Evolutionary conservation across 768 basidiomycete genomes (phyloP), one percentile per base, ranked within the genome.

Genomic region (Rhodotorula graminis): DNA sequence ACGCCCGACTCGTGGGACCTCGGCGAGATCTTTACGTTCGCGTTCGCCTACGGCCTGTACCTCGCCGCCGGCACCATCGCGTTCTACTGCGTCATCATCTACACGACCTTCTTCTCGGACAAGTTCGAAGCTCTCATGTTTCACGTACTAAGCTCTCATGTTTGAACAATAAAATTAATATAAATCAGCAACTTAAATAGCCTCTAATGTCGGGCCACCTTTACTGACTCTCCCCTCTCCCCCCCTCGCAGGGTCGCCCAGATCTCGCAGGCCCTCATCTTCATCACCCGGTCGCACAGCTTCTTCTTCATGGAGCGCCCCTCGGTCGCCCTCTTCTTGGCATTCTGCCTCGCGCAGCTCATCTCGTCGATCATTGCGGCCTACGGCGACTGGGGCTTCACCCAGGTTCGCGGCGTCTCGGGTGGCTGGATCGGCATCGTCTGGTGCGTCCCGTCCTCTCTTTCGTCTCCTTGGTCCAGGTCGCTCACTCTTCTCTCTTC

Each of bases 251-350:
- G 3, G 84, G 95, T 98, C 70, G 95, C 95, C 72, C 94, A 97
- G 83, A 98, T 98, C 84, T 97, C 95, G 59, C 95, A 98, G 82
- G 95, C 95, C 3, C 85, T 98, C 75, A 96, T 75, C 67, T 71
- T 74, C 59, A 42, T 71, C 66, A 71, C 74, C n/a, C 70, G 70
- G 9, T 71, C 73, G 33, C 75, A 77, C 78, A 85, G 89, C 18
- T 93, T 91, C 87, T 94, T 93, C 90, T 95, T 93, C 85, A 91
- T 92, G 90, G 92, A 95, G 82, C 88, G 92, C 65, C 92, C 92
- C 11, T 96, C 95, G 47, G 83, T 84, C 46, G 95, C 95, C 44
- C 88, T 98, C 67, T 84, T 98, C 83, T 83, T 83, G 73, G 95
- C 95, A 23, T 98, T 98, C 88, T 88, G 87, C 81, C 79, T 97